phyloP scores from a whole-genome alignment of 306 rosid species.

The Rosa persica region DNA sequence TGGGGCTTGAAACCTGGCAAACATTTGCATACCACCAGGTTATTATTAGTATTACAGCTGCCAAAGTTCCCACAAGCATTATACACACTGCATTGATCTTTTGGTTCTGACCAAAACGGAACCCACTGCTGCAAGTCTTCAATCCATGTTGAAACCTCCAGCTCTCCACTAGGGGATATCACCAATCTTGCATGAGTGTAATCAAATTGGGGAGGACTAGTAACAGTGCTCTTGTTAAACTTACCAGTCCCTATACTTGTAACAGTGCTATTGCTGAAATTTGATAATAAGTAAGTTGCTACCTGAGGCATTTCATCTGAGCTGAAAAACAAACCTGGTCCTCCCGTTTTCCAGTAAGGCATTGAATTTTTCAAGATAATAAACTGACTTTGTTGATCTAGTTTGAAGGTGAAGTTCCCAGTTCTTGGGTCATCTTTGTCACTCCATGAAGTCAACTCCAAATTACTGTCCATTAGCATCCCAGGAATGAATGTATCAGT shows the following conservation, averaged over 20 bases:
- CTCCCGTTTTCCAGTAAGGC: conserved; percentile 17
- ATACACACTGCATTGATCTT: conserved; percentile 11
- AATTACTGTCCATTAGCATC: conserved; percentile 34
- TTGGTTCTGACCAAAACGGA: background rate
- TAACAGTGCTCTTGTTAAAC: too few relatives aligned
- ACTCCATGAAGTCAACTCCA: conserved; percentile 35
- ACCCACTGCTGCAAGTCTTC: background rate
- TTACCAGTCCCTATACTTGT: too few relatives aligned
- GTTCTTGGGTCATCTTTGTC: background rate
- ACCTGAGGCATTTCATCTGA: background rate
- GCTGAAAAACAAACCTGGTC: background rate
- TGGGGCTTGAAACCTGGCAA: conserved; percentile 39
- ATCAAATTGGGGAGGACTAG: too few relatives aligned
- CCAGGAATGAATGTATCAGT: conserved; percentile 52
- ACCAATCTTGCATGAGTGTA: conserved; percentile 17
- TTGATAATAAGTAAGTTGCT: background rate
- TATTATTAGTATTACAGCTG: conserved; percentile 19
- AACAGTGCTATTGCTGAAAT: background rate
- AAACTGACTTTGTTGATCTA: background rate
- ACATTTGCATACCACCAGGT: conserved; percentile 21
- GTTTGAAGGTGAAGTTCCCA: conserved; percentile 28
- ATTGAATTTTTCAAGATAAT: background rate
- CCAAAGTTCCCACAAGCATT: conserved; percentile 40
- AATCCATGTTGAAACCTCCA: background rate
- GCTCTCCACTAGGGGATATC: conserved; percentile 14